Evolutionary conservation across 305 asterid genomes (phyloP), one percentile per base, ranked within the genome.

Genomic region (Rubia tinctorum): DNA sequence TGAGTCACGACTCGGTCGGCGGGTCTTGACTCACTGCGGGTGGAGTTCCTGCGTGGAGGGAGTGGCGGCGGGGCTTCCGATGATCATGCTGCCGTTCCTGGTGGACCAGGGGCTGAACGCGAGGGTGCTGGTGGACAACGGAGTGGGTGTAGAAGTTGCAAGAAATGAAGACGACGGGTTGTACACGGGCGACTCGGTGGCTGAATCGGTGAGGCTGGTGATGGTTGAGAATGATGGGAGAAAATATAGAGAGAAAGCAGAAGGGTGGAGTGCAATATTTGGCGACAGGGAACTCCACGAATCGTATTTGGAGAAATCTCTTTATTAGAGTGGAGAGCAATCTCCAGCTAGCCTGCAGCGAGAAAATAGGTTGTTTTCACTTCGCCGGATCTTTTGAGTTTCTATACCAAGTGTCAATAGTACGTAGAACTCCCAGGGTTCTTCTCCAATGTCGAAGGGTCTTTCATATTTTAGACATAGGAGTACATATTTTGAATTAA

Each of bases 81-180:
- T 77, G 13, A 72, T 77, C 2, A 27, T 59, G 74, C 44, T 77
- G 27, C 73, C 81, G 7, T 76, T 76, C 44, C 17, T 76, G 71
- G 80, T 55, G 2, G 88, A 84, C 53, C 81, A 68, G 60, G 86
- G 86, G 15, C 13, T 84, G 73, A 76, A 63, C 72, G 84, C 86
- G 15, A 76, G 88, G 69, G 74, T 80, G 8, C 14, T 84, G 11
- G 82, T 25, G 47, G 86, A 78, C 2, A 77, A 78, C 37, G 22
- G 76, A 15, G 30, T 80, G 18, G 88, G 83, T 0, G 13, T 73
- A 0, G 85, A 79, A 71, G 25, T 84, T 7, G 73, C 78, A 3
- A 75, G 88, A 44, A 71, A 79, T 20, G 84, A 82, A 30, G 40
- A 55, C 10, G 82, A 84, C 18, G 88, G 84, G n/a, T 75, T 80